Conservation (phyloP, 1,284 basidiomycete species). For the Cronartium quercuum region DNA sequence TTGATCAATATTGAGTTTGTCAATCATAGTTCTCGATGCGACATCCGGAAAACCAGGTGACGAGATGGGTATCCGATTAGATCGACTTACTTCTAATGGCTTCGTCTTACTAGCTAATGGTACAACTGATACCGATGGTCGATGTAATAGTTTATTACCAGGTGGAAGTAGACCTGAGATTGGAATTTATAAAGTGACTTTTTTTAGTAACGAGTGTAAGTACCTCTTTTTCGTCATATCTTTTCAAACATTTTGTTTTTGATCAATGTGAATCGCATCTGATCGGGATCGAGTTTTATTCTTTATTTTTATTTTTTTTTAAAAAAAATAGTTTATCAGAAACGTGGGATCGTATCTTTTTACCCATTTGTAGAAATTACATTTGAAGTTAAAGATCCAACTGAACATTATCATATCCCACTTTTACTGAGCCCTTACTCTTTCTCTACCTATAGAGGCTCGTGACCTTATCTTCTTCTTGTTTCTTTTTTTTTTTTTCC, state of each 20-base stretch:
- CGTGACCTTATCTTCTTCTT: too few relatives aligned
- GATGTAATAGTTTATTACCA: slow-evolving; percentile 43
- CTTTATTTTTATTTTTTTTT: background rate
- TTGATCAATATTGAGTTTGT: background rate
- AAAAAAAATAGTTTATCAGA: slow-evolving; percentile 42
- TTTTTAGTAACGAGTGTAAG: slow-evolving; percentile 44
- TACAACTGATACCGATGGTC: slow-evolving; percentile 46
- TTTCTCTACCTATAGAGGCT: slow-evolving; percentile 82
- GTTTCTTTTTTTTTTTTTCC: too few relatives aligned
- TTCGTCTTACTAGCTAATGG: slow-evolving; percentile 45
- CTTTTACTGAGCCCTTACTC: slow-evolving; percentile 83
- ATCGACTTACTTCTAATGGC: slow-evolving; percentile 44
- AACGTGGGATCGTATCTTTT: slow-evolving; percentile 44
- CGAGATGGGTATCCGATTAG: slow-evolving; percentile 45
- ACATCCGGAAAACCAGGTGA: slow-evolving; percentile 47
- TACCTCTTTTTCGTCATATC: background rate
- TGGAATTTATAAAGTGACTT: slow-evolving; percentile 48
- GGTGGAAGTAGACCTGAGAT: slow-evolving; percentile 41
- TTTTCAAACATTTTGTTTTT: background rate
- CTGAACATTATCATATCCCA: slow-evolving; percentile 58
- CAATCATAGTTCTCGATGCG: slow-evolving; percentile 46
- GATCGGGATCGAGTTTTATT: too few relatives aligned
- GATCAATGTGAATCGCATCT: too few relatives aligned
- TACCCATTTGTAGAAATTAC: slow-evolving; percentile 49
- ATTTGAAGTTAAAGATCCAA: slow-evolving; percentile 45